phyloP scores from a whole-genome alignment of 805 yeast species.

The Cyberlindnera misumaiensis region DNA sequence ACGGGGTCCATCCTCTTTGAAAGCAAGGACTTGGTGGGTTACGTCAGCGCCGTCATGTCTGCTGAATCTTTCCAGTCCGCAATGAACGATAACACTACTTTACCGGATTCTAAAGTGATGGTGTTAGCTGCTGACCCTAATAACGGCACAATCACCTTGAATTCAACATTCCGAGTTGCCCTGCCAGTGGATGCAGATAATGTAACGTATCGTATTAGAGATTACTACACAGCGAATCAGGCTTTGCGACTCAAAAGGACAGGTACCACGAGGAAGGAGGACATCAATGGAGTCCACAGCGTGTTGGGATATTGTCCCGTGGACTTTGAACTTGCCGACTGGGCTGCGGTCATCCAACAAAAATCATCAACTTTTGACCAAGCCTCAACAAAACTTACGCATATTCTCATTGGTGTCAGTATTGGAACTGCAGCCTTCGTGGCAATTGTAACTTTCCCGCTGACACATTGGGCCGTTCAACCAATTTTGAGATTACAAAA shows the following conservation, averaged over 20 bases:
- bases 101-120: constrained; percentile 5
- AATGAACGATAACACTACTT: constrained; percentile 14
- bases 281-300: constrained; percentile 32
- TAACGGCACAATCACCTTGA: constrained; percentile 17
- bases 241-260: constrained; percentile 28
- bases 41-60: constrained; percentile 50
- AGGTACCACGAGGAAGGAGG: constrained; percentile 37
- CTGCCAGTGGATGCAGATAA: constrained; percentile 23
- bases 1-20: constrained; percentile 61
- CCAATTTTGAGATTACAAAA: constrained; percentile 75
- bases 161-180: constrained; percentile 34
- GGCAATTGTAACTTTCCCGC: constrained; percentile 69
- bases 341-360: constrained; percentile 78
- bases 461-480: constrained; percentile 77
- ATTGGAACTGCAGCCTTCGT: constrained; percentile 71
- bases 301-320: constrained; percentile 54
- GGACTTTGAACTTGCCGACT: constrained; percentile 36
- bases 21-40: constrained; percentile 52
- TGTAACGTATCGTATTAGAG: constrained; percentile 22
- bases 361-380: constrained; percentile 47
- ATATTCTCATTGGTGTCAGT: constrained; percentile 71
- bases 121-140: constrained; percentile 19
- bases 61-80: constrained; percentile 36
- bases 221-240: constrained; percentile 29
- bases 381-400: constrained; percentile 55